Conservation (phyloP, 345 rosid genomes). For the Citrus mangshanensis region DNA sequence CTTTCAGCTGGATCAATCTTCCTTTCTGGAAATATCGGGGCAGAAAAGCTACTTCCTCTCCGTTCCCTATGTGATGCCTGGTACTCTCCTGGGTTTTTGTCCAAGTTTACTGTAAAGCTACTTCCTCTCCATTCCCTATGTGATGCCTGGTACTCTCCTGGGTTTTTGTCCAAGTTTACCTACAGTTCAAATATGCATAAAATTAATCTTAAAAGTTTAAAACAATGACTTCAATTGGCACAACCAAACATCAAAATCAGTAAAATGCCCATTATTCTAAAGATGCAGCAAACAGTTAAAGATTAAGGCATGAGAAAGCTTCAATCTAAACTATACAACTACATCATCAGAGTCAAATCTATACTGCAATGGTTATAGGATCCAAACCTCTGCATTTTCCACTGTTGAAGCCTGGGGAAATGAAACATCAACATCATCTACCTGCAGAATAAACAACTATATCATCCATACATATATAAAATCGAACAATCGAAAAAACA, state of each 20-base stretch:
- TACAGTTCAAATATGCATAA: slow-evolving; percentile 25
- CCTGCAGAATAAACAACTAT: slow-evolving; percentile 41
- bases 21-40: slow-evolving; percentile 77
- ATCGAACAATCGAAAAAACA: background rate
- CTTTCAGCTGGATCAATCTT: slow-evolving; percentile 60
- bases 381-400: slow-evolving; percentile 52
- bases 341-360: background rate
- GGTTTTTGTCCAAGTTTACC: slow-evolving; percentile 48
- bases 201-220: background rate
- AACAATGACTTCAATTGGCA: background rate
- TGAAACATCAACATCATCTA: slow-evolving; percentile 53
- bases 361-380: slow-evolving; percentile 1
- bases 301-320: background rate
- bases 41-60: slow-evolving; percentile 69
- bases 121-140: slow-evolving; percentile 44
- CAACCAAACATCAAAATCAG: background rate
- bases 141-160: slow-evolving; percentile 40
- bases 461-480: background rate
- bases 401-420: slow-evolving; percentile 41
- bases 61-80: slow-evolving; percentile 39
- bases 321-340: background rate
- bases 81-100: slow-evolving; percentile 47
- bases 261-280: background rate
- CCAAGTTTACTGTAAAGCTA: slow-evolving; percentile 56
- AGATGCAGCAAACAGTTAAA: background rate